These are phyloP conservation scores for Monilinia laxa DNA, from an alignment of 2,329 filamentous ascomycete species.

Conservation along the genomic window DNA sequence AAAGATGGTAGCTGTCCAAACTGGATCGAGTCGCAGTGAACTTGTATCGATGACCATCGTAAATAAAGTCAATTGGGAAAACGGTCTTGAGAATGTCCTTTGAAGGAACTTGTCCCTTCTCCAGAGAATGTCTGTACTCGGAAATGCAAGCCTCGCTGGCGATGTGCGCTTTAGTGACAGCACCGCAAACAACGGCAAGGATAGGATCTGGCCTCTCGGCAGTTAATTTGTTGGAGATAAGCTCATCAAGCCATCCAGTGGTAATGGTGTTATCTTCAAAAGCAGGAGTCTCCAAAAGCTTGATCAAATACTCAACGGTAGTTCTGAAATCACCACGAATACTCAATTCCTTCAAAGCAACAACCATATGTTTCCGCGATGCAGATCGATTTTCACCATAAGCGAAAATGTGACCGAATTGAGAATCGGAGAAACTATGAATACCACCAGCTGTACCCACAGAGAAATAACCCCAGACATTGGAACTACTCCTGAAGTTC, in stretches of 20 bases:
- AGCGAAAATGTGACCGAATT: conserved; percentile 99
- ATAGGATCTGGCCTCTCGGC: conserved; percentile 92
- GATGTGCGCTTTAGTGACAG: conserved; percentile 90
- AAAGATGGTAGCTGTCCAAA: conserved; percentile 90
- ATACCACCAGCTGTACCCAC: conserved; percentile 95
- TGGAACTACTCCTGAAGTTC: conserved; percentile 98
- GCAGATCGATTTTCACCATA: conserved; percentile 97
- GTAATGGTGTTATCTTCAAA: conserved; percentile 99
- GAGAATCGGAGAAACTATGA: conserved; percentile 98
- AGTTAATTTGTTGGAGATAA: conserved; percentile 96
- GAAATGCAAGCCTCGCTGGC: conserved; percentile 86
- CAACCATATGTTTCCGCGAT: conserved; percentile 98
- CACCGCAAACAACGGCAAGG: conserved; percentile 92
- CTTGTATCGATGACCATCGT: conserved; percentile 94
- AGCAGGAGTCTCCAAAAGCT: conserved; percentile 94
- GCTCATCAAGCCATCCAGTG: conserved; percentile 96
- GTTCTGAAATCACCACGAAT: conserved; percentile 99
- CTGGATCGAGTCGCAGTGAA: conserved; percentile 95
- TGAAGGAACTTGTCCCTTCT: conserved; percentile 95
- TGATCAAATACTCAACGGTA: conserved; percentile 98
- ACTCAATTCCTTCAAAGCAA: conserved; percentile 96
- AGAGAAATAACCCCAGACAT: conserved; percentile 99
- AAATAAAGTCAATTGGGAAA: conserved; percentile 98
- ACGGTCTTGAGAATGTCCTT: conserved; percentile 98
- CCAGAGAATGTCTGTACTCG: conserved; percentile 83